Evolutionary conservation across 73 alveolate species (phyloP).

Genomic region (Paramecium octaurelia): DNA sequence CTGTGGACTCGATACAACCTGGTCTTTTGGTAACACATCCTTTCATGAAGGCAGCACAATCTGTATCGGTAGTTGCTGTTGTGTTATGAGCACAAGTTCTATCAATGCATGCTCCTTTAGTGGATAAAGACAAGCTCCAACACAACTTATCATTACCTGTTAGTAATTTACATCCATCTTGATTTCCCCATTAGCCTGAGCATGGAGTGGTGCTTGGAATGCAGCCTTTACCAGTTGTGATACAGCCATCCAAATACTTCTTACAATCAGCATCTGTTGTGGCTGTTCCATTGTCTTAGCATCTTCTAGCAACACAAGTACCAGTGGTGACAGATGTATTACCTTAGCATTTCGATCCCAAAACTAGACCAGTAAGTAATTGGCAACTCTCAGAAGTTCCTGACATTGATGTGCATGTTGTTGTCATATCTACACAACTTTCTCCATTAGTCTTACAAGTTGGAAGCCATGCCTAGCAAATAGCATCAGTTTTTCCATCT

Average conservation of each 20-base stretch:
- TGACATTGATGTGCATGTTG: background rate
- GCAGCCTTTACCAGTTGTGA: background rate
- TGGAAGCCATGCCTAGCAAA: slow-evolving; percentile 28
- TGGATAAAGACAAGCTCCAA: background rate
- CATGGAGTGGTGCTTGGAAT: background rate
- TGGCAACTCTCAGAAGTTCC: background rate
- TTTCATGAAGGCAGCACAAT: background rate
- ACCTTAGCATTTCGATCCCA: background rate
- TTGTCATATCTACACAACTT: background rate
- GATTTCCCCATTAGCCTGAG: background rate
- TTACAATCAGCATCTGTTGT: slow-evolving; percentile 30
- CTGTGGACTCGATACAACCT: slow-evolving; percentile 27
- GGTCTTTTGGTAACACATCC: slow-evolving; percentile 44
- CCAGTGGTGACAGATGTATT: background rate
- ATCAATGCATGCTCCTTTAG: background rate
- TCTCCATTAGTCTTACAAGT: background rate
- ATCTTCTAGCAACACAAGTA: background rate
- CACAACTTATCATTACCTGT: background rate
- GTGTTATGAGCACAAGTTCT: slow-evolving; percentile 21
- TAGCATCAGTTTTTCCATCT: background rate
- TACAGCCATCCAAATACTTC: background rate
- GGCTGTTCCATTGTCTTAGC: slow-evolving; percentile 22
- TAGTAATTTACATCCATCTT: background rate
- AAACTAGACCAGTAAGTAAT: background rate
- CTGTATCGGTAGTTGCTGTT: slow-evolving; percentile 3